Evolutionary conservation across 2,329 filamentous ascomycete species (phyloP), one percentile per base, ranked within the genome.

Genomic region (Verticillium isaacii): DNA sequence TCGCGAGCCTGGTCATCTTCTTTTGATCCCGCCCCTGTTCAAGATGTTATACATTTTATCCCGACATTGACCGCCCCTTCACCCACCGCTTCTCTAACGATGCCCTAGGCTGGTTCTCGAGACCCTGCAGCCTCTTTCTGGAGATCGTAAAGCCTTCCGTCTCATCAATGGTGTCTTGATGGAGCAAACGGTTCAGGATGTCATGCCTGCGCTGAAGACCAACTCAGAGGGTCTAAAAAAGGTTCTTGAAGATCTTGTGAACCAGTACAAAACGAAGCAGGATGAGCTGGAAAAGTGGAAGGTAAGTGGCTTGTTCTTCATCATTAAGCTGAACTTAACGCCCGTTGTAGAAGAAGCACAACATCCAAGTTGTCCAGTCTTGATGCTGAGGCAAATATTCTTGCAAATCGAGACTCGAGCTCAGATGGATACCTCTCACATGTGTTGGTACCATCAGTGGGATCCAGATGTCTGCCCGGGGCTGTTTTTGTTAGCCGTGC

Each of bases 201-300:
- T 99, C 14, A 83, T 96, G 61, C 95, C 95, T 6, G 91, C 92
- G 32, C 82, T 99, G 64, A 89, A 92, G 79, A 98, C 93, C 23
- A 98, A 99, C 74, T 91, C 92, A 32, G 94, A 98, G 66, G 94
- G 95, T 1, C 75, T 99, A 73, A 95, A 90, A 78, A 96, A 97
- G 78, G 93, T 98, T 34, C 81, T 98, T 61, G 93, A 97, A 66
- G 94, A 97, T 74, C 80, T 99, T 66, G 85, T 98, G 68, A 97
- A 97, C 84, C 92, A 97, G 78, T 98, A 98, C 83, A 96, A 96
- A 81, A 80, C 82, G 36, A 96, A 97, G 78, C 93, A 99, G 76
- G 88, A 92, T 52, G 95, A 99, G 73, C 86, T 99, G 82, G 94
- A 99, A 74, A 93, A 89, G 76, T 99, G 95, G 95, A 99, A 99